These are phyloP conservation scores for Neocucurbitaria cava DNA, from an alignment of 2,329 filamentous ascomycete species.

Conservation along the genomic window DNA sequence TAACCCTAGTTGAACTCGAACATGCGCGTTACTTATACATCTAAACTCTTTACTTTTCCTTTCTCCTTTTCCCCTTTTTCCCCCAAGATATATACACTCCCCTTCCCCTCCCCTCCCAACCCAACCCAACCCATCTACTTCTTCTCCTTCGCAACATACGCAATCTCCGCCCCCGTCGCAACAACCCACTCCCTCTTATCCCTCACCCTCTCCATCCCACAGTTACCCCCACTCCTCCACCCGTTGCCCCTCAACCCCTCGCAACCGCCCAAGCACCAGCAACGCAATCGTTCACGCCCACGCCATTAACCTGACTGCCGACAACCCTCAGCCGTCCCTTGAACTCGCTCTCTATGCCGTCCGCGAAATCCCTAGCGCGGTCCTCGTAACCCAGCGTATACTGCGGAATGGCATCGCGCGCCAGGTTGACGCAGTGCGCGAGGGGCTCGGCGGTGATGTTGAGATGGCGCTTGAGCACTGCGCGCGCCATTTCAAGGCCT, in stretches of 20 bases:
- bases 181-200: slow-evolving; percentile 23
- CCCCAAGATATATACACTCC: neutral
- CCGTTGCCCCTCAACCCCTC: slow-evolving; percentile 41
- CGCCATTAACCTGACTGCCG: slow-evolving; percentile 56
- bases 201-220: slow-evolving; percentile 31
- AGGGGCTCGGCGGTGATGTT: slow-evolving; percentile 69
- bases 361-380: slow-evolving; percentile 63
- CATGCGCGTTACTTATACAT: too few species aligned
- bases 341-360: slow-evolving; percentile 65
- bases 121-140: neutral
- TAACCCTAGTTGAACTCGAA: too few species aligned
- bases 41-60: neutral
- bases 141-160: slow-evolving; percentile 10
- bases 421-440: slow-evolving; percentile 66
- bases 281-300: slow-evolving; percentile 61
- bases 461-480: slow-evolving; percentile 76
- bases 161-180: slow-evolving; percentile 11
- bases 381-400: slow-evolving; percentile 79
- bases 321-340: slow-evolving; percentile 69
- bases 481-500: slow-evolving; percentile 72
- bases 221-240: slow-evolving; percentile 35
- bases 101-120: neutral
- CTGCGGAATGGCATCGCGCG: slow-evolving; percentile 85
- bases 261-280: slow-evolving; percentile 63
- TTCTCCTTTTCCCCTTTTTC: too few species aligned